Base-by-base conservation (phyloP, 2,329 filamentous ascomycete species). In the Neopestalotiopsis sp. region DNA sequence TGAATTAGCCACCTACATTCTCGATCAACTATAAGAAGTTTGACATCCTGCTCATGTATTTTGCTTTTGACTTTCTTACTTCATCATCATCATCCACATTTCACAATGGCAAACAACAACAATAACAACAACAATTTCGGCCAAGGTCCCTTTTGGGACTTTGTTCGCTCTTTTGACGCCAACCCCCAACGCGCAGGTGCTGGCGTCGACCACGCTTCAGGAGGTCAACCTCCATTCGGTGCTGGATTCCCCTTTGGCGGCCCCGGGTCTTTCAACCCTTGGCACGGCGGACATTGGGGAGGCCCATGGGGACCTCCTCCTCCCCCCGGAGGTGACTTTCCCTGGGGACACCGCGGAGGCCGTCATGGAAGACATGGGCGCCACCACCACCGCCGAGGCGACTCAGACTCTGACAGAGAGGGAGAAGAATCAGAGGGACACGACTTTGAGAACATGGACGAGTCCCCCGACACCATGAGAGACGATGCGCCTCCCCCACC, bases 171-270 rank as follows among this genome's bases (percentile, higher is more conserved):
- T 28, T 71, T 80, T 40, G 77, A 79, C 69, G 77, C 78, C 28
- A 75, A 73, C 57, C 73, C 74, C 53, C 67, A 68, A 57, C 72
- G 69, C 62, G 58, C 74, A 28, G 80, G 82, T 57, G 75, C 76
- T 20, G 81, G 82, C 61, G 79, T 82, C 67, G 82, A 84, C 68
- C 81, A 82, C 70, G 61, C 73, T 45, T 74, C 73, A 42, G 68
- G 74, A 71, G 67, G 71, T 65, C 53, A 66, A 56, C 67, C 34
- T 7, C 34, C 73, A 66, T 76, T 77, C 66, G 74, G 75, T 49
- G 68, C 74, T 1, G 79, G 79, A 30, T 82, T 82, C 66, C 79
- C 81, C 34, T 82, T 81, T 30, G 67, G 74, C 59, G 53, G 69
- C 32, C 56, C 65, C 6, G 59, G 73, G n/a, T 72, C 69, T 34